Conservation (phyloP, 2,329 filamentous ascomycete species). For the Leptographium lundbergii region DNA sequence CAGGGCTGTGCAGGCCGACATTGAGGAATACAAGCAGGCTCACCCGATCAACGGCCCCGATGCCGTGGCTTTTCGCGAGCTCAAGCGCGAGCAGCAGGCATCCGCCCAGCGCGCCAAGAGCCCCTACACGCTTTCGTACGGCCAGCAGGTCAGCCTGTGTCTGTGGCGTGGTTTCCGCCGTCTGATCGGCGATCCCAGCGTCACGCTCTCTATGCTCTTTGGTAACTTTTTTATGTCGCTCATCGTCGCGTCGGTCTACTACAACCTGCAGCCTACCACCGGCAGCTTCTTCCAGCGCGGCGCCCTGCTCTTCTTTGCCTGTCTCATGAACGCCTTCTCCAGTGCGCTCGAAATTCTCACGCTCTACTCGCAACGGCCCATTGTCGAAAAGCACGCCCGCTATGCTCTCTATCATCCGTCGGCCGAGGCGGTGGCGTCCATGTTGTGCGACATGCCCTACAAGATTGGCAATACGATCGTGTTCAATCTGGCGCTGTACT, state of each 20-base stretch:
- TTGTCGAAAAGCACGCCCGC: conserved; percentile 78
- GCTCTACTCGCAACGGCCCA: conserved; percentile 76
- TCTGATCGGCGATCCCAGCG: conserved; percentile 60
- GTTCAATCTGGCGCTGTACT: conserved; percentile 76
- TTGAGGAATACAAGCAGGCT: conserved; percentile 39
- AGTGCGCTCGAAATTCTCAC: conserved; percentile 73
- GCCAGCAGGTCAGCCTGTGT: conserved; percentile 66
- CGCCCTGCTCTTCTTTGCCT: conserved; percentile 74
- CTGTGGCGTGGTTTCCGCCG: conserved; percentile 70
- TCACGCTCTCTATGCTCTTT: conserved; percentile 55
- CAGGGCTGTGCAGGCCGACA: conserved; percentile 36
- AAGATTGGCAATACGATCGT: conserved; percentile 59
- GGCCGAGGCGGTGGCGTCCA: conserved; percentile 72
- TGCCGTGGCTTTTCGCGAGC: conserved; percentile 42
- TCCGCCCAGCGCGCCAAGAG: conserved; percentile 52
- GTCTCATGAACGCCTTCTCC: conserved; percentile 74
- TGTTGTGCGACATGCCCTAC: conserved; percentile 75
- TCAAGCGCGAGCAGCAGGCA: conserved; percentile 41
- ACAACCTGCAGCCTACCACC: conserved; percentile 53
- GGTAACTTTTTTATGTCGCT: conserved; percentile 67
- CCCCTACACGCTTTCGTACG: conserved; percentile 70
- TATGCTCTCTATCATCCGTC: conserved; percentile 90
- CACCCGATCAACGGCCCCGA: conserved; percentile 45
- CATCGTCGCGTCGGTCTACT: conserved; percentile 72
- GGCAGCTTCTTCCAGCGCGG: conserved; percentile 65